Conservation (phyloP, 176 grass and related monocot genomes). For the Puccinellia tenuiflora region DNA sequence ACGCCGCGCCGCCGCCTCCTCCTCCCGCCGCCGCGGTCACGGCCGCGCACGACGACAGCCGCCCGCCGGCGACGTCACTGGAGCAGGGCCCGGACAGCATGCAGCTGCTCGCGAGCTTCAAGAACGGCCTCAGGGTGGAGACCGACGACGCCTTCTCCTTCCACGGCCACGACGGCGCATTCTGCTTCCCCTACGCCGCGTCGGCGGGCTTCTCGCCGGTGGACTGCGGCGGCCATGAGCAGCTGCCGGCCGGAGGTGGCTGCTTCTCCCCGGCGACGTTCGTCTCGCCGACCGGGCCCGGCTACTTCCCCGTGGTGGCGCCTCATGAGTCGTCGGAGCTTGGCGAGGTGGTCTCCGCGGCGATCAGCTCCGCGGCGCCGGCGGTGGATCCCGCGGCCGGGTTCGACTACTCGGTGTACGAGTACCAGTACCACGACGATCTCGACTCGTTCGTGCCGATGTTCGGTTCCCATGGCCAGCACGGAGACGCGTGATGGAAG, state of each 20-base stretch:
- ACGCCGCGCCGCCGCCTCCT: neutral
- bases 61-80: neutral
- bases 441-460: neutral
- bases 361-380: neutral
- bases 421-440: neutral
- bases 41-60: neutral
- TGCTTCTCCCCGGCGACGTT: conserved; percentile 13
- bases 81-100: neutral
- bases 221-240: neutral
- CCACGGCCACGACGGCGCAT: neutral
- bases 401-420: conserved; percentile 12
- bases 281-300: conserved; percentile 19
- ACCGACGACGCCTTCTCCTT: neutral
- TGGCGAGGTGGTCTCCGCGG: conserved; percentile 48
- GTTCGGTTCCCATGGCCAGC: conserved; percentile 5
- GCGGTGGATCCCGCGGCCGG: neutral
- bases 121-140: conserved; percentile 31
- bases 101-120: conserved; percentile 51
- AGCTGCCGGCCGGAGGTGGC: neutral
- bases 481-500: neutral
- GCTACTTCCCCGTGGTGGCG: conserved; percentile 28
- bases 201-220: conserved; percentile 3
- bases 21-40: neutral
- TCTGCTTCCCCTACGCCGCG: conserved; percentile 22
- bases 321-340: conserved; percentile 46